Conservation (phyloP, 2,329 filamentous ascomycete species). For the Esteya vermicola region DNA sequence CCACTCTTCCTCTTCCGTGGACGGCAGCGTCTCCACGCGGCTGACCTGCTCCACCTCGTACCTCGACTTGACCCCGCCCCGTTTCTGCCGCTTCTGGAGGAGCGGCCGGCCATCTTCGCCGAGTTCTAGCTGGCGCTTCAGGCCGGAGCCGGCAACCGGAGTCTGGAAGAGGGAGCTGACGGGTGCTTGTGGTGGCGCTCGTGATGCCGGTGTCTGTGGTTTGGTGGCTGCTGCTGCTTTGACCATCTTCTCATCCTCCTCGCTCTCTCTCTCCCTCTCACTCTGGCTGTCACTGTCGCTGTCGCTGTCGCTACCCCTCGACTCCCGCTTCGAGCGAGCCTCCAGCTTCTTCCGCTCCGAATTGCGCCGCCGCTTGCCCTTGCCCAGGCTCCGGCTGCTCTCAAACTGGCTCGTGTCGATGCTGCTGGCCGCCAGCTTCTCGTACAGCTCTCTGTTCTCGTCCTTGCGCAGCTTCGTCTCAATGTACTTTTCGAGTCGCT, state of each 20-base stretch:
- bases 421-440: conserved; percentile 64
- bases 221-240: neutral
- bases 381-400: conserved; percentile 65
- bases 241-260: neutral
- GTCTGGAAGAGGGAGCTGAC: too few relatives aligned
- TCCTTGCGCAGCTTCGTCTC: conserved; percentile 92
- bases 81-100: conserved; percentile 68
- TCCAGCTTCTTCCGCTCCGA: conserved; percentile 43
- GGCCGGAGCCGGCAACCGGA: conserved; percentile 49
- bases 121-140: conserved; percentile 75
- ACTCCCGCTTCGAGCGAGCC: too few relatives aligned
- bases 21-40: conserved; percentile 29
- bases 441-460: conserved; percentile 71
- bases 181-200: too few relatives aligned
- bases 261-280: neutral
- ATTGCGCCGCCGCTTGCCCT: conserved; percentile 58
- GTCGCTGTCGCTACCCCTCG: neutral
- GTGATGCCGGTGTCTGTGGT: too few relatives aligned
- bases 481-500: conserved; percentile 54
- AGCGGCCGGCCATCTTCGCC: conserved; percentile 69
- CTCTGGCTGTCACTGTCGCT: neutral
- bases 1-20: conserved; percentile 29
- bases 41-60: conserved; percentile 67
- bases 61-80: conserved; percentile 46
- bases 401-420: conserved; percentile 71